Evolutionary conservation across 1,139 yeast species (phyloP).

Genomic region (Groenewaldozyma sp.): DNA sequence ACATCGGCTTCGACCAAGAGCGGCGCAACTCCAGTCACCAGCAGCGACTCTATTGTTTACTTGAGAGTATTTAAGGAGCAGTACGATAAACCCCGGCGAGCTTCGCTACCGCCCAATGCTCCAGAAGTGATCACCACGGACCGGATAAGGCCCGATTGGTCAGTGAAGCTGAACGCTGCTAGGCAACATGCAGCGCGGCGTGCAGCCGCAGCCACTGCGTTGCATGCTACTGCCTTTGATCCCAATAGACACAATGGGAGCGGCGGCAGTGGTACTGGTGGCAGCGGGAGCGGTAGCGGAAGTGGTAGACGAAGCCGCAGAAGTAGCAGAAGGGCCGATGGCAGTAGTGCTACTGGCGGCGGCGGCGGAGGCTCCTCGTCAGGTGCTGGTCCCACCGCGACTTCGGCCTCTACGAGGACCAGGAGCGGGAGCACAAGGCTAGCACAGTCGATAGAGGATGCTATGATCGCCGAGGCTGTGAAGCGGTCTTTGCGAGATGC

Average conservation of each 20-base stretch:
- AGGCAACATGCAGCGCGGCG: slow-evolving; percentile 70
- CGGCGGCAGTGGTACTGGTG: not conserved
- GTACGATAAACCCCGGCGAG: slow-evolving; percentile 13
- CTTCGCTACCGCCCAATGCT: slow-evolving; percentile 22
- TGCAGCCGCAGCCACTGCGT: slow-evolving; percentile 90
- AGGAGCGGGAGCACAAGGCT: not conserved
- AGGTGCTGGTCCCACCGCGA: no score
- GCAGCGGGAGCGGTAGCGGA: not conserved
- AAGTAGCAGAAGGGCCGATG: not conserved
- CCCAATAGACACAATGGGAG: slow-evolving; percentile 26
- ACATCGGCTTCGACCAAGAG: slow-evolving; percentile 3
- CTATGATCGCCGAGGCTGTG: slow-evolving; percentile 1
- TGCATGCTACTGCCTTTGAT: slow-evolving; percentile 71
- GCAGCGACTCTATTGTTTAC: not conserved
- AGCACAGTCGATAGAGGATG: slow-evolving; percentile 1
- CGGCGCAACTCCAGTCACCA: not conserved
- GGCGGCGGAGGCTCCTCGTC: no score
- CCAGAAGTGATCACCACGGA: slow-evolving; percentile 57
- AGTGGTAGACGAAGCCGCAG: not conserved
- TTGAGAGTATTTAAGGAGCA: not conserved
- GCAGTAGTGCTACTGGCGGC: not conserved
- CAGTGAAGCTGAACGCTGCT: slow-evolving; percentile 57
- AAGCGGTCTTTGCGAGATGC: not conserved
- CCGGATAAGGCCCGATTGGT: slow-evolving; percentile 89
- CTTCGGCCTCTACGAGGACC: not conserved